Evolutionary conservation across 352 stramenopile genomes (phyloP), one percentile per base, ranked within the genome.

Genomic region (Pythium dissotocum): DNA sequence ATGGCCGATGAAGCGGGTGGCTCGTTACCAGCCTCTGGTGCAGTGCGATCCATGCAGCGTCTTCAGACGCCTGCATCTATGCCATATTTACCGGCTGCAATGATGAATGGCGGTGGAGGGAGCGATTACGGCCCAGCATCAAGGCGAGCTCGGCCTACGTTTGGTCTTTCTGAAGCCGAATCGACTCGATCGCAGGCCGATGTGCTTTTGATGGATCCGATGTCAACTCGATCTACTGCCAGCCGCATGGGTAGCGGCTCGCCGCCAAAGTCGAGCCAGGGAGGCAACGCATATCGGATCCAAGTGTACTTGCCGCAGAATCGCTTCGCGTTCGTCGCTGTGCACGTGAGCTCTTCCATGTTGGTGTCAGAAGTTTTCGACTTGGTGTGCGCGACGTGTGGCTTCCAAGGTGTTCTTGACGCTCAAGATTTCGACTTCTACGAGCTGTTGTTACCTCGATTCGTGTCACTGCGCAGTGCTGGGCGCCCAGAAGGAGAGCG

Each of bases 301-400:
- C 82, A 91, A 70, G 85, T 96, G 30, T 96, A 96, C 62, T 71
- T 96, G 8, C 85, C 88, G 6, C 85, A 93, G 24, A 96, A 96
- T 48, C 83, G 88, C 12, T 96, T 96, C 67, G 85, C 83, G 0
- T 94, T 80, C 46, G 83, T 95, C 28, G 79, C 88, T 18, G 69
- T 95, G n/a, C 79, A 89, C 58, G 76, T 90, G 21, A 77, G 79
- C 65, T 58, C 83, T 1, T 80, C 60, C 24, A 78, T 75, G n/a
- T 58, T 79, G 10, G 76, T 95, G 74, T 83, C 81, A 0, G 84
- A 94, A 58, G 54, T 95, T 18, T 95, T 95, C 49, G 80, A 91
- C 35, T 44, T 85, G 32, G 84, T 95, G 7, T 95, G 87, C 63
- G 72, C 79, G 26, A 90, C 88, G 32, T 93, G 87, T 28, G 87